Base-by-base conservation (phyloP, 169 alveolate species). In the Plasmodium falciparum region DNA sequence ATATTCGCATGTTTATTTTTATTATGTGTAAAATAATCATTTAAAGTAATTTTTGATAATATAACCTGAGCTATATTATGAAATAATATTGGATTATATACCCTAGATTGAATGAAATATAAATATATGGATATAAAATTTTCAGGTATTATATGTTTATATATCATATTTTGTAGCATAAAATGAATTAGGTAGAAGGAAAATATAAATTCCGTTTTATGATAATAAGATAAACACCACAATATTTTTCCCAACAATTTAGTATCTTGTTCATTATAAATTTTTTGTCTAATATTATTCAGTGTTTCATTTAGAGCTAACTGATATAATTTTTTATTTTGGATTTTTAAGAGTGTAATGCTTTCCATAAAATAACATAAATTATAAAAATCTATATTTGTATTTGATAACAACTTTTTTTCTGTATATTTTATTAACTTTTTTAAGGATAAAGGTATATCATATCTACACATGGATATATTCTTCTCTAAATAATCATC, bases 191-290 rank as follows among this genome's bases (percentile, higher is more conserved):
- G 62, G 20, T 72, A 47, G 5, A 33, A 6, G 49, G 92, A 52
- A 73, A 86, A 67, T 47, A 54, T 5, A 62, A 71, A 86, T 59
- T 86, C 92, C 15, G 92, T 86, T 72, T 54, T 70, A 39, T 86
- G 92, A 50, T 86, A 86, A 39, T 86, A 86, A 72, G 92, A 86
- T 67, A 86, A 71, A 67, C 88, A 86, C 92, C 92, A 86, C 50
- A 86, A 61, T 12, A 86, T 72, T 86, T 86, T 86, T 5, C 92
- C 85, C 33, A 86, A 26, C 22, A 86, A 2, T 62, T 72, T 86
- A 54, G 47, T 52, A 8, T 83, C 83, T 50, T 69, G 56, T 69
- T 83, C 89, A 15, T 17, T 50, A 50, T 22, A 33, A 33, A 58
- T 2, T 17, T 17, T 22, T 9, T 20, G 39, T 9, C 20, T 63